These are phyloP conservation scores for Danielozyma ontarioensis DNA, from an alignment of 805 yeast species.

Conservation along the genomic window DNA sequence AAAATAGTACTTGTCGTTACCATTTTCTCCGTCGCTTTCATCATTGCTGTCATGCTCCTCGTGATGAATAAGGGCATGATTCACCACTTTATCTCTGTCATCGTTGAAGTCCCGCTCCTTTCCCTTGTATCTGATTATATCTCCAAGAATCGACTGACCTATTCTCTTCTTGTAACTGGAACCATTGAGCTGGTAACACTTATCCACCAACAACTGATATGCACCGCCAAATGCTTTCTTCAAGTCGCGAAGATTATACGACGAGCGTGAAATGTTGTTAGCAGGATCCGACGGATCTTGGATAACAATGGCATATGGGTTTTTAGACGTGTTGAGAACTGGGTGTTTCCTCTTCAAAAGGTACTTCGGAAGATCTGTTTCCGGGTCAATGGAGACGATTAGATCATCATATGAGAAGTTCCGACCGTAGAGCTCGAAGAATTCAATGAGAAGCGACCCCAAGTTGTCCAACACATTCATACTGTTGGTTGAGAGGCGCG, in stretches of 20 bases:
- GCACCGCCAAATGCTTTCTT: constrained; percentile 89
- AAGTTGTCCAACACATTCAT: constrained; percentile 69
- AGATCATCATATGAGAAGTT: constrained; percentile 81
- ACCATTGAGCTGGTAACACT: constrained; percentile 66
- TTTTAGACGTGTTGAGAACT: constrained; percentile 45
- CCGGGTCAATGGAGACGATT: constrained; percentile 57
- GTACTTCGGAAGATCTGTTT: constrained; percentile 54
- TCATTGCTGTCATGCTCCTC: constrained; percentile 19
- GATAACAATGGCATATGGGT: constrained; percentile 63
- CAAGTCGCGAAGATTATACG: constrained; percentile 73
- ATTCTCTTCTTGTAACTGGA: constrained; percentile 62
- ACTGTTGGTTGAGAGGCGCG: constrained; percentile 61
- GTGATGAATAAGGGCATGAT: constrained; percentile 47
- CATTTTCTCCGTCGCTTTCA: constrained; percentile 31
- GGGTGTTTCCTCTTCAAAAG: constrained; percentile 52
- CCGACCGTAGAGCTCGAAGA: constrained; percentile 87
- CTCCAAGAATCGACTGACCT: constrained; percentile 74
- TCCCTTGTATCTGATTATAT: constrained; percentile 71
- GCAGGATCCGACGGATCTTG: constrained; percentile 83
- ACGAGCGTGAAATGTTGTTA: constrained; percentile 84
- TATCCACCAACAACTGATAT: constrained; percentile 65
- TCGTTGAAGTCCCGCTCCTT: constrained; percentile 72
- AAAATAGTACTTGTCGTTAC: constrained; percentile 37
- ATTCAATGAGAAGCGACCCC: constrained; percentile 84
- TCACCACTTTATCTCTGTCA: constrained; percentile 58